These are phyloP conservation scores for Ilyonectria destructans DNA, from an alignment of 2,329 filamentous ascomycete genomes.

Conservation along the genomic window DNA sequence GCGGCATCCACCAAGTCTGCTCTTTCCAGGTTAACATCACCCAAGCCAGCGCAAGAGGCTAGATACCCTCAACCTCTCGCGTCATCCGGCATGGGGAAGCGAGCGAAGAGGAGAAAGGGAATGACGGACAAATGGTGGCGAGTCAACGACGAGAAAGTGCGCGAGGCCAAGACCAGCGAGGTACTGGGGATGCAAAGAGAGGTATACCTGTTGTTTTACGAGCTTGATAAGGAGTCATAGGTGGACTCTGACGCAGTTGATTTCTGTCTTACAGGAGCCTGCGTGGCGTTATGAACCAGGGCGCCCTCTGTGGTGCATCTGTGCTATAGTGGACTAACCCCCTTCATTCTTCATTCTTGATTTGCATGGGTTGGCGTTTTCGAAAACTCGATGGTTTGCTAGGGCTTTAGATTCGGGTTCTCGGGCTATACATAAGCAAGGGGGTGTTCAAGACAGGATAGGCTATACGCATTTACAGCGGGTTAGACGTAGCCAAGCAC, in stretches of 20 bases:
- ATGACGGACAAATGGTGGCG: constrained; percentile 90
- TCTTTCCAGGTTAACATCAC: constrained; percentile 64
- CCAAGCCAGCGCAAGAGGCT: constrained; percentile 50
- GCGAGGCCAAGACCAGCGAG: constrained; percentile 93
- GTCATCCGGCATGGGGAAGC: constrained; percentile 49
- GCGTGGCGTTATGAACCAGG: constrained; percentile 22
- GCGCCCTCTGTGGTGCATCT: constrained; percentile 8
- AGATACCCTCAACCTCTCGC: constrained; percentile 39
- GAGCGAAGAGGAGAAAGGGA: constrained; percentile 70
- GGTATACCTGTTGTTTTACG: constrained; percentile 97
- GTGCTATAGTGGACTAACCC: constrained; percentile 8
- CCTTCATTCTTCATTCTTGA: constrained; percentile 27
- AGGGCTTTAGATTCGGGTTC: constrained; percentile 17
- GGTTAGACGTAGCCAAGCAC: constrained; percentile 4
- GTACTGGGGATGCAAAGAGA: constrained; percentile 95
- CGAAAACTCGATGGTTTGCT: constrained; percentile 12
- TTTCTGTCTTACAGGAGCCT: constrained; percentile 6
- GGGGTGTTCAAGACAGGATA: constrained; percentile 13
- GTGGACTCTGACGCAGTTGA: neutral
- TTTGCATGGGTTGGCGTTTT: constrained; percentile 49
- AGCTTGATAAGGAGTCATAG: constrained; percentile 74
- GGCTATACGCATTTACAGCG: constrained; percentile 10
- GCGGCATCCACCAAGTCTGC: constrained; percentile 71
- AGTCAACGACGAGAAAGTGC: constrained; percentile 97
- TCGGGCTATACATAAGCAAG: constrained; percentile 14